A percentile compares a stretch with the other conserved stretches of the same genome.
Evolutionary conservation across 2,329 filamentous ascomycete species (phyloP).

Genomic region (Fusarium subglutinans): DNA sequence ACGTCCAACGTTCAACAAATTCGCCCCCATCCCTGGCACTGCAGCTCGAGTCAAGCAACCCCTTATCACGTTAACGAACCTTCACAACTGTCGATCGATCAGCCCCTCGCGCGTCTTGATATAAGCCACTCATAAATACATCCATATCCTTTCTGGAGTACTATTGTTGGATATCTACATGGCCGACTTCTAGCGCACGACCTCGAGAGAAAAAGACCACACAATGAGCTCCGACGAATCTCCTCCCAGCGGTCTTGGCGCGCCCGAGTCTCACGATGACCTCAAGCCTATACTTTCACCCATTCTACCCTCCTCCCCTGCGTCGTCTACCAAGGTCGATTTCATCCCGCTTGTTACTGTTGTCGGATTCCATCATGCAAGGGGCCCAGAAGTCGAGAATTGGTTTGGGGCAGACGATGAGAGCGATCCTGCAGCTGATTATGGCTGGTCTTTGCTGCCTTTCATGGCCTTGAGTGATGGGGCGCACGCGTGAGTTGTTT

Average conservation of each 20-base stretch:
- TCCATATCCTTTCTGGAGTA: neutral
- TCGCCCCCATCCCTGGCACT: neutral
- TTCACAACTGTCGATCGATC: neutral
- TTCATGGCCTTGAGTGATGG: conserved; percentile 98
- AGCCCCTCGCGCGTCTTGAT: neutral
- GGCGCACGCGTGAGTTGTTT: conserved; percentile 80
- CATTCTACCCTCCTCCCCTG: conserved; percentile 45
- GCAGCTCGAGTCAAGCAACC: conserved; percentile 8
- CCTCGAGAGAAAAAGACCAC: neutral
- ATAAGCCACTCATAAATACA: neutral
- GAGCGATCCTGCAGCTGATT: conserved; percentile 79
- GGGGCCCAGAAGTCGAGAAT: conserved; percentile 90
- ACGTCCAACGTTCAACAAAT: conserved; percentile 18
- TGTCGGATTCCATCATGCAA: conserved; percentile 85
- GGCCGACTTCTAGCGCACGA: conserved; percentile 25
- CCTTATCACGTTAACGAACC: conserved; percentile 18
- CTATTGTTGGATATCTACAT: conserved; percentile 30
- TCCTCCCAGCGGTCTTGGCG: conserved; percentile 34
- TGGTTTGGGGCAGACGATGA: conserved; percentile 85
- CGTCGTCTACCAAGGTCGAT: conserved; percentile 46
- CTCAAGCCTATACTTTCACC: conserved; percentile 46
- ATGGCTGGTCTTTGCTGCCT: conserved; percentile 90
- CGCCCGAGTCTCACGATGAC: conserved; percentile 36
- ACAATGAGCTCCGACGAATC: conserved; percentile 46
- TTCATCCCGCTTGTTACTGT: conserved; percentile 79